A percentile compares a stretch with the other conserved stretches of the same genome.
phyloP scores from a whole-genome alignment of 371 early-diverging fungal species.

The Basidiobolus meristosporus region DNA sequence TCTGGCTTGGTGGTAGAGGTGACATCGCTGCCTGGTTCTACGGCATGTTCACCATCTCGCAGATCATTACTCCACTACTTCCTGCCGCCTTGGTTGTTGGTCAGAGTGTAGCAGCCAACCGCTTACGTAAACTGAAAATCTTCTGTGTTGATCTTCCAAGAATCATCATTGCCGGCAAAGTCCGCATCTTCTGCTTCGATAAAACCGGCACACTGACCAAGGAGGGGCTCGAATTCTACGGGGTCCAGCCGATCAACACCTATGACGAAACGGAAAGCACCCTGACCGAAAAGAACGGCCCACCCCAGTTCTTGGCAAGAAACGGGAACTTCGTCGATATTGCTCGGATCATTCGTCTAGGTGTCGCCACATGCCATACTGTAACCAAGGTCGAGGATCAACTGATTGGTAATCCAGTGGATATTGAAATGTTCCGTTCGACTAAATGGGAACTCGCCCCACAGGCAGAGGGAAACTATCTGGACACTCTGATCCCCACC shows the following conservation, averaged over 20 bases:
- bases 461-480: conserved; percentile 6
- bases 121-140: conserved; percentile 33
- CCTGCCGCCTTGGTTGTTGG: conserved; percentile 82
- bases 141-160: conserved; percentile 57
- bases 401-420: conserved; percentile 80
- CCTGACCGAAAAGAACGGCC: background rate
- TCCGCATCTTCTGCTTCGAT: conserved; percentile 88
- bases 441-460: conserved; percentile 19
- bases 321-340: background rate
- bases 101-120: conserved; percentile 60
- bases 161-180: conserved; percentile 33
- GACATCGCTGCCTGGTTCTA: conserved; percentile 42
- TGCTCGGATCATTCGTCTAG: conserved; percentile 4
- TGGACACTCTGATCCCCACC: conserved; percentile 19
- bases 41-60: conserved; percentile 47
- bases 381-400: conserved; percentile 46
- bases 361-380: conserved; percentile 54
- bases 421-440: conserved; percentile 77
- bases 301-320: background rate
- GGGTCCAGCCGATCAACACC: too few relatives aligned
- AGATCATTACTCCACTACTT: conserved; percentile 33
- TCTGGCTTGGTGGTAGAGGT: conserved; percentile 29
- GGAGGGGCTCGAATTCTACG: conserved; percentile 5
- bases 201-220: conserved; percentile 66
- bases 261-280: too few relatives aligned